Evolutionary conservation across 768 basidiomycete genomes (phyloP), one percentile per base, ranked within the genome.

Genomic region (Termitomyces sp.): DNA sequence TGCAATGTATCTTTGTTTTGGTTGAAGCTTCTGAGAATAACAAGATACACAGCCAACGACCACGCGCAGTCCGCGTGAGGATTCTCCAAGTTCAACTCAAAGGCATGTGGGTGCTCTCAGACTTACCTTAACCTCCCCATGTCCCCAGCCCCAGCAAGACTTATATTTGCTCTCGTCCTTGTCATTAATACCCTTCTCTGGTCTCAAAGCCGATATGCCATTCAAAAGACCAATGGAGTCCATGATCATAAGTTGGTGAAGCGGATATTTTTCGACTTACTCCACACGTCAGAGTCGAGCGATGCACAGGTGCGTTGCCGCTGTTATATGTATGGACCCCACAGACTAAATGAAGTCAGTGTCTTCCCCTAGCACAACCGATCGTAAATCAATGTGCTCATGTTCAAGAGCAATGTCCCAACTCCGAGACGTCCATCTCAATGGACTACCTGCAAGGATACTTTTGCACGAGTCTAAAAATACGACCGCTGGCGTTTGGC

Each of bases 381-480:
- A 48, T 71, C 2, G 64, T 68, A 11, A 68, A 78, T 12, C 90
- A 93, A 70, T 93, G 91, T 64, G 52, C 66, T 17, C 82, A 89
- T 70, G 87, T 87, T 51, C 65, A 68, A 19, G 70, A 78, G 2
- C 58, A 66, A n/a, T 93, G 91, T 67, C 74, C 80, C 2, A 58
- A 68, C 10, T 73, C 85, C 14, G 70, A 75, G 5, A 91, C 91
- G 0, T 74, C 90, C 63, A 80, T 92, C 45, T 78, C 80, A 24
- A 78, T 93, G 32, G 75, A 81, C 15, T 93, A 93, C 67, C 75
- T 90, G 19, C 75, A 74, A 38, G 62, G 68, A 15, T 93, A 92
- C 68, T 93, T 85, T 64, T 93, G 91, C 68, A 69, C 87, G 1
- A 71, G 78, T 4, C 60, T 71, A 7, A 42, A 80, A 15, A 34